Evolutionary conservation across 2,329 filamentous ascomycete genomes (phyloP).

Genomic region (Fusarium luffae): DNA sequence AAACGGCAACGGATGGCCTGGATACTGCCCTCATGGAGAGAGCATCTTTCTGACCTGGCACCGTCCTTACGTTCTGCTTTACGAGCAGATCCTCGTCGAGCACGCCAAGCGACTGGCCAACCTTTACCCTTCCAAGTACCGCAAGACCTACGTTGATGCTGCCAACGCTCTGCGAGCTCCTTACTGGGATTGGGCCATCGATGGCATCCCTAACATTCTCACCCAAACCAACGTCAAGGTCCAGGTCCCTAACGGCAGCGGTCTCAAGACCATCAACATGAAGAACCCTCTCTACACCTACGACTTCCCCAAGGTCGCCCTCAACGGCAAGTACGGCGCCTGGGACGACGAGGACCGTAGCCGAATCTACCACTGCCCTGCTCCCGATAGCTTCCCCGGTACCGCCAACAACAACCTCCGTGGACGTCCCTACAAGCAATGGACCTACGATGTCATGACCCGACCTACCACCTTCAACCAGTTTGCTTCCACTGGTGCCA

Average conservation of each 20-base stretch:
- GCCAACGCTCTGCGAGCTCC: conserved; percentile 60
- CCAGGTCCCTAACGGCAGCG: conserved; percentile 54
- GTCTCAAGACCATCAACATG: conserved; percentile 49
- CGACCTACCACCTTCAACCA: conserved; percentile 50
- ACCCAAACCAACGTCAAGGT: conserved; percentile 51
- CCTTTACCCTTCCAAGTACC: conserved; percentile 53
- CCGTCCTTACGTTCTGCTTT: conserved; percentile 64
- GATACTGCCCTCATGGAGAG: conserved; percentile 62
- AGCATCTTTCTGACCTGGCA: conserved; percentile 66
- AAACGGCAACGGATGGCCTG: conserved; percentile 48
- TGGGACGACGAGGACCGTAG: conserved; percentile 46
- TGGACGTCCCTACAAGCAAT: conserved; percentile 51
- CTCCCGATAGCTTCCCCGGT: conserved; percentile 53
- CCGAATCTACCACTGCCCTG: conserved; percentile 56
- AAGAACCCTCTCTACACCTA: conserved; percentile 66
- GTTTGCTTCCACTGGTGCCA: conserved; percentile 50
- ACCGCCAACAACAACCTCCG: conserved; percentile 52
- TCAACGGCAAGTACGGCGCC: conserved; percentile 53
- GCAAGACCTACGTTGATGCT: conserved; percentile 55
- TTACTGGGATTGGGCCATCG: conserved; percentile 66
- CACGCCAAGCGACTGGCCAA: conserved; percentile 60
- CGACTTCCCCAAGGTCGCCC: conserved; percentile 56
- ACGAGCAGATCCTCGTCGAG: conserved; percentile 65
- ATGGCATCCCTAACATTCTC: conserved; percentile 57
- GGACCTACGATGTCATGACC: conserved; percentile 57